Evolutionary conservation across 768 basidiomycete genomes (phyloP), one percentile per base, ranked within the genome.

Genomic region (Boletus subparvulus): DNA sequence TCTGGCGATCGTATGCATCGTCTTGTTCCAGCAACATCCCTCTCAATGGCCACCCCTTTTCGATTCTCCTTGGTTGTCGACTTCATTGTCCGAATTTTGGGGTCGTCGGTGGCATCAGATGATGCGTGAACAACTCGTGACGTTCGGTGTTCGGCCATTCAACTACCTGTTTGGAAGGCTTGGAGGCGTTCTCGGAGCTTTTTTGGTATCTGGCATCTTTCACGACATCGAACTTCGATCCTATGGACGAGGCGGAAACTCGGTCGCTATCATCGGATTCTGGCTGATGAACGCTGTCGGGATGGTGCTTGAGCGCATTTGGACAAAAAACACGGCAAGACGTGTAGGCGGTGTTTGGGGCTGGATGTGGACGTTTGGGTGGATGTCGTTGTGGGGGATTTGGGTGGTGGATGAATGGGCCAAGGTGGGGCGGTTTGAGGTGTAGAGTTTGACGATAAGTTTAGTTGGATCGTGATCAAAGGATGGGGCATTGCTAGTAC

Each of bases 31-130:
- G 16, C 83, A 85, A 61, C 59, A 65, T 43, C 78, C 79, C 0
- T 71, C 70, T 3, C 75, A 82, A 47, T 88, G 85, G 84, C 87
- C 86, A 0, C 86, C 84, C 1, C 52, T 83, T 14, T 87, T 87
- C 69, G 66, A 80, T 50, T 43, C 71, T 8, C 87, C 87, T 1
- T 88, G 81, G 80, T 52, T 65, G 30, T 68, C 82, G 5, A 81
- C 80, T 3, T 86, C 85, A 3, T 65, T 89, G 36, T 74, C 73
- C 42, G 79, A 86, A 13, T 79, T 85, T 52, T 89, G 87, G 87
- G 74, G 79, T 0, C 68, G 61, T 55, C 73, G 83, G 26, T 89
- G 87, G 87, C 87, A 89, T 63, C 85, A 87, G 63, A 60, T 83
- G 14, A 82, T 87, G 67, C 78, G 86, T 24, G 75, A 82, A 41